Evolutionary conservation across 2,329 filamentous ascomycete species (phyloP), one percentile per base, ranked within the genome.

Genomic region (Metarhizium rileyi): DNA sequence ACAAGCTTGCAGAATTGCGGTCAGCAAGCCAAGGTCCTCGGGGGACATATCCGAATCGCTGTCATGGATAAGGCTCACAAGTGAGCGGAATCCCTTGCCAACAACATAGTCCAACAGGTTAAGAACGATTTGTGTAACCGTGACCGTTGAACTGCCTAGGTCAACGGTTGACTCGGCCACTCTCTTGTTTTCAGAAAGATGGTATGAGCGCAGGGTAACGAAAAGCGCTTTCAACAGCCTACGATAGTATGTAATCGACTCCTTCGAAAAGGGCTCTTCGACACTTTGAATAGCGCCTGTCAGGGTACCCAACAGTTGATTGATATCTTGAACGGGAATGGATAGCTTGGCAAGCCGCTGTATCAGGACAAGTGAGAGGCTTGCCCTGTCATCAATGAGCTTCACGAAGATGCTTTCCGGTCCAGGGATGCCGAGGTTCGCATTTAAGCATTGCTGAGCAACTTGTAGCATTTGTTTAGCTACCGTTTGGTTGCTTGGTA

Each of bases 21-120:
- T 95, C 42, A 98, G 70, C 40, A 97, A 81, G 3, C 84, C 85
- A 55, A 98, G 81, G 62, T 98, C 93, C 50, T 86, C 85, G 0
- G 90, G 87, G 47, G 83, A 79, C 18, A 67, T 59, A 22, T 58
- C 59, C 7, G 78, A 74, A 3, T 84, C 77, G 27, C 84, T 75
- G 30, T 93, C 85, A 62, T 98, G 93, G 14, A 97, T 79, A 48
- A 90, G 80, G 14, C 82, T 81, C 30, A 90, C 89, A 22, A 96
- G 74, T 22, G 85, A 81, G 38, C 86, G 83, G 71, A 98, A 91
- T 2, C 89, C 90, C 57, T 81, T 82, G 0, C 84, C 86, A 26
- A 97, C 85, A 10, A 93, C 80, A 26, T 81, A 77, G 56, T 89
- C 84, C 9, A 95, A 72, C 42, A 96, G 82, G 58, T 91, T 90